Evolutionary conservation across 768 basidiomycete species (phyloP), one percentile per base, ranked within the genome.

Genomic region (Termitomyces titanicus): DNA sequence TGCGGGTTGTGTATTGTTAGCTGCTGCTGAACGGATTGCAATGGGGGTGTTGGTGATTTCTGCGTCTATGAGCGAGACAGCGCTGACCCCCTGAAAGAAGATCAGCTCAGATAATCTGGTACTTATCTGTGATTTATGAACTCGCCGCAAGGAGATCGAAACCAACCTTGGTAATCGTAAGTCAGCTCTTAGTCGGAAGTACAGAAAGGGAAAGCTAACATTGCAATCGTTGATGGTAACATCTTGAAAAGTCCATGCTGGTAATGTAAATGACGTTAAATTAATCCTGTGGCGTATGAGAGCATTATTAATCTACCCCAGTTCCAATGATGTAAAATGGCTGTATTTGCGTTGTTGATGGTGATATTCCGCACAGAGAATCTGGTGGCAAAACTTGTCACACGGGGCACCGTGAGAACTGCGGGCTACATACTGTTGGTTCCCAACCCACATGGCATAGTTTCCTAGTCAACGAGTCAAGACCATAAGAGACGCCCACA

Each of bases 371-470:
- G 79, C 17, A 86, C 83, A 6, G 85, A 85, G 61, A 87, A 83
- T 52, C 79, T 79, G n/a, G n/a, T n/a, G n/a, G n/a, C n/a, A n/a
- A 15, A 46, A 37, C 17, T 13, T 22, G n/a, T 8, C 17, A 17
- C 2, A n/a, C 29, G 15, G 38, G 18, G 2, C n/a, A 6, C 25
- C 10, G 8, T n/a, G 37, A 37, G 6, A n/a, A n/a, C n/a, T 49
- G 25, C n/a, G 7, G 1, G 35, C 27, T 11, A n/a, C 79, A 56
- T 60, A 88, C 79, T 92, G 90, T 69, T 92, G 90, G 61, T 91
- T 92, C 45, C 90, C 89, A 47, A 86, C 85, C 77, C 79, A 82
- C 56, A 92, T 85, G 5, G 85, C 89, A 59, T 72, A 83, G 70
- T 81, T 84, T 17, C 88, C 87, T 82, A 52, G 40, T n/a, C n/a